phyloP scores from a whole-genome alignment of 2,329 filamentous ascomycete species.

The Sarocladiaceae sp. region DNA sequence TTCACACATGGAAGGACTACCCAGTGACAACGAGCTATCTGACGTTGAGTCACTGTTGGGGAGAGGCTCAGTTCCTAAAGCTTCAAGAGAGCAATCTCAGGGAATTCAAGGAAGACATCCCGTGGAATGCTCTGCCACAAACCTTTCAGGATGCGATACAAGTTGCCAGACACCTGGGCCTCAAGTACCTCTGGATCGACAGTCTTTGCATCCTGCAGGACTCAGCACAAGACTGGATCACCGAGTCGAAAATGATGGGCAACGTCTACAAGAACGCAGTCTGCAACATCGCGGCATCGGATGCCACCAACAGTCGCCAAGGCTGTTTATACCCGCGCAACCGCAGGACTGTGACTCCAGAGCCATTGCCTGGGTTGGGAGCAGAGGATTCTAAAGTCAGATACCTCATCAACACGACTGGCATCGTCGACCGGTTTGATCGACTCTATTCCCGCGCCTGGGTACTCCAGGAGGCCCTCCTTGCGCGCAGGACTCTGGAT shows the following conservation, averaged over 20 bases:
- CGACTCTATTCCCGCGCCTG: background rate
- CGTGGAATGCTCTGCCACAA: slow-evolving; percentile 8
- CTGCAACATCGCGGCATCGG: slow-evolving; percentile 8
- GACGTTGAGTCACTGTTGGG: slow-evolving; percentile 12
- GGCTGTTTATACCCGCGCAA: background rate
- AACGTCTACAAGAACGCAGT: slow-evolving; percentile 14
- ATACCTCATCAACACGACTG: background rate
- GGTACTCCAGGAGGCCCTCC: background rate
- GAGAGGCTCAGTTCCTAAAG: background rate
- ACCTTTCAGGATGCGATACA: slow-evolving; percentile 17
- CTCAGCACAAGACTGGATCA: slow-evolving; percentile 14
- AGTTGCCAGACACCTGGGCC: slow-evolving; percentile 12
- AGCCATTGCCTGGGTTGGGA: background rate
- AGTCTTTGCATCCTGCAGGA: slow-evolving; percentile 21
- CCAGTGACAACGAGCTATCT: background rate
- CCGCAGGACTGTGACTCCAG: background rate
- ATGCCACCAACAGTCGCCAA: background rate
- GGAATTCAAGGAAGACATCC: background rate
- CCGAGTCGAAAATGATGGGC: slow-evolving; percentile 14
- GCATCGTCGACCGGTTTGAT: background rate
- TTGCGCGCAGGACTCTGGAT: background rate
- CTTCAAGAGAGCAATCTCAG: background rate
- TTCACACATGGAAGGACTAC: background rate
- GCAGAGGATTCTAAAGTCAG: background rate
- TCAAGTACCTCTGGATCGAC: slow-evolving; percentile 21